Percentiles rank a stretch among this genome's conserved stretches.
Conservation (phyloP, 2,329 filamentous ascomycete species). For the Verticillium alfalfae region DNA sequence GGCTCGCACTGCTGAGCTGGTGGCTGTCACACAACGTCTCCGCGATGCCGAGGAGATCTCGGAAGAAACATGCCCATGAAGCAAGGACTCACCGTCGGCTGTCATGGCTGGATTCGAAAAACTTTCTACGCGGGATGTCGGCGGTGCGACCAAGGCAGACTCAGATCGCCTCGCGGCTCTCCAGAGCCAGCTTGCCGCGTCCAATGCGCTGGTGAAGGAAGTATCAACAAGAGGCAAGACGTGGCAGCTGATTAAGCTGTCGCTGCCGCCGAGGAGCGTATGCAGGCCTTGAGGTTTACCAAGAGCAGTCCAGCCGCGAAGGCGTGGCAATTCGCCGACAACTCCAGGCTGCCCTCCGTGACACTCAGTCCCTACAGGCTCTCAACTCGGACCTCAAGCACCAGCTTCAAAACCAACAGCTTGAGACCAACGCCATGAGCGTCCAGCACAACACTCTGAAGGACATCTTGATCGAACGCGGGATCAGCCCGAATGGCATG, state of each 20-base stretch:
- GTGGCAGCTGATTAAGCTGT: constrained; percentile 76
- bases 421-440: constrained; percentile 88
- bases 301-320: constrained; percentile 93
- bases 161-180: constrained; percentile 67
- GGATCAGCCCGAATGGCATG: constrained; percentile 70
- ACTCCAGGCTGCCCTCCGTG: constrained; percentile 76
- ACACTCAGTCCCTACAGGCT: constrained; percentile 75
- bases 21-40: constrained; percentile 66
- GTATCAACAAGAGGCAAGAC: constrained; percentile 83
- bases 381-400: constrained; percentile 78
- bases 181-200: constrained; percentile 72
- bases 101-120: constrained; percentile 79
- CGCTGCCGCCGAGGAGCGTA: constrained; percentile 91
- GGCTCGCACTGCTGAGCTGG: constrained; percentile 70
- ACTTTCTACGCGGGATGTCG: constrained; percentile 51
- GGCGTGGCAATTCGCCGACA: constrained; percentile 86
- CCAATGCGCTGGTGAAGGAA: constrained; percentile 76
- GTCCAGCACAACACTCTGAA: constrained; percentile 93
- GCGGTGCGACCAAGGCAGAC: constrained; percentile 40
- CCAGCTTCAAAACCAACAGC: constrained; percentile 76
- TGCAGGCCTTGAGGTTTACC: constrained; percentile 95
- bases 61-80: constrained; percentile 82
- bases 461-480: constrained; percentile 83
- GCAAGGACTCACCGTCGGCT: constrained; percentile 76
- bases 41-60: constrained; percentile 83